Evolutionary conservation across 306 rosid species (phyloP), one percentile per base, ranked within the genome.

Genomic region (Citrullus mucosospermus): DNA sequence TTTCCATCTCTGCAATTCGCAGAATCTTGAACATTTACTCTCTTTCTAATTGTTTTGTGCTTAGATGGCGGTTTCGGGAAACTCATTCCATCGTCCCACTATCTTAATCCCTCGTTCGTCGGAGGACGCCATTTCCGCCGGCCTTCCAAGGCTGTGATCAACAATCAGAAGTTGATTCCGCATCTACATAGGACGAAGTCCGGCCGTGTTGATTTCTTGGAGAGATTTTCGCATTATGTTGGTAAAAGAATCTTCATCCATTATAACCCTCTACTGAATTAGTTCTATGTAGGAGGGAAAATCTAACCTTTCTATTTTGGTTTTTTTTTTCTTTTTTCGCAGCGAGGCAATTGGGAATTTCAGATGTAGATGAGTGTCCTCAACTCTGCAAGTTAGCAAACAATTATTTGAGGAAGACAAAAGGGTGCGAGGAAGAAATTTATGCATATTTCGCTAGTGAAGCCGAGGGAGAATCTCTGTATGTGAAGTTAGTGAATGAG

Each of bases 301-400:
- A 36, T 56, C 20, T 43, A 14, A 25, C 51, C 6, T 22, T n/a
- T 32, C 36, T 32, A 32, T 32, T 32, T 3, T 32, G 36, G 2
- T 32, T 32, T 32, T 32, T 32, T 32, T 32, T 32, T 14, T 58
- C 20, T 20, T 58, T 30, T 44, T 48, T 28, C 63, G 82, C 83
- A 92, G 98, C 93, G 18, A 88, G 98, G 84, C 98, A 88, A 77
- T 43, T 95, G 43, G 96, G 95, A 34, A 82, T 92, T 86, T 83
- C 75, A 38, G 91, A 89, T 80, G 83, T 79, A 18, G 78, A 75
- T 8, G 89, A 90, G 68, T 89, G 88, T 25, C 91, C 91, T 43
- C 81, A 75, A 56, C 68, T 95, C 2, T 84, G 95, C 87, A 85
- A 73, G 66, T 36, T 95, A 59, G 93, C 95, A 1, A 71, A 82